These are phyloP conservation scores for Ceratobasidium theobromae DNA, from an alignment of 1,284 basidiomycete genomes.

Conservation along the genomic window DNA sequence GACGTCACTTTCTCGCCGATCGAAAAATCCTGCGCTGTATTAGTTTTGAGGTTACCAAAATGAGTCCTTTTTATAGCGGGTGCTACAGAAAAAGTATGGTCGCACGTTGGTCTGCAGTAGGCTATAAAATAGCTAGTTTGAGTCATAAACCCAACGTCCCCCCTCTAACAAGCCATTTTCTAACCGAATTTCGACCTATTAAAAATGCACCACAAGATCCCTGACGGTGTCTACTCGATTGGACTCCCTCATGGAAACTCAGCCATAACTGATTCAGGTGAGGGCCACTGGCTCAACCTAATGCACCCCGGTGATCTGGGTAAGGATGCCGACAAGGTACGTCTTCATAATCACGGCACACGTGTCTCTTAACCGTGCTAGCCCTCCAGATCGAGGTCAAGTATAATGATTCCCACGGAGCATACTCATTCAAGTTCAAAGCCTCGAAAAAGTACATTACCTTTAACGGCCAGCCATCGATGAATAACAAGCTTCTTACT, in stretches of 20 bases:
- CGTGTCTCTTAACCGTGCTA: not conserved
- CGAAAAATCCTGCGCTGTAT: no score
- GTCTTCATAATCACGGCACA: not conserved
- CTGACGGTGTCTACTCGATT: not conserved
- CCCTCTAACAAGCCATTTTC: no score
- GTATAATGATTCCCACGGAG: not conserved
- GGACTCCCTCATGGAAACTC: not conserved
- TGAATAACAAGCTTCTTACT: not conserved
- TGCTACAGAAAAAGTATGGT: no score
- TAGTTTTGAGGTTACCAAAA: no score
- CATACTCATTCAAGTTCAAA: not conserved
- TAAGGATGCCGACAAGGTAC: not conserved
- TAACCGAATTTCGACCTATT: no score
- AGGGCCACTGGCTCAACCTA: not conserved
- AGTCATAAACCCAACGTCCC: no score
- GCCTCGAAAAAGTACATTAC: conserved; percentile 6
- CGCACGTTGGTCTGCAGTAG: no score
- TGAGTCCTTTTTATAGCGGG: no score
- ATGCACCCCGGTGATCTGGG: not conserved
- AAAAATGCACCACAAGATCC: no score
- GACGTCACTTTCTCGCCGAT: no score
- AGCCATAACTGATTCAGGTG: not conserved
- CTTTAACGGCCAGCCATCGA: not conserved
- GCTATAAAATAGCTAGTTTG: no score
- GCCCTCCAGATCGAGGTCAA: not conserved